Evolutionary conservation across 2,329 filamentous ascomycete genomes (phyloP).

Genomic region (Bipolaris oryzae): DNA sequence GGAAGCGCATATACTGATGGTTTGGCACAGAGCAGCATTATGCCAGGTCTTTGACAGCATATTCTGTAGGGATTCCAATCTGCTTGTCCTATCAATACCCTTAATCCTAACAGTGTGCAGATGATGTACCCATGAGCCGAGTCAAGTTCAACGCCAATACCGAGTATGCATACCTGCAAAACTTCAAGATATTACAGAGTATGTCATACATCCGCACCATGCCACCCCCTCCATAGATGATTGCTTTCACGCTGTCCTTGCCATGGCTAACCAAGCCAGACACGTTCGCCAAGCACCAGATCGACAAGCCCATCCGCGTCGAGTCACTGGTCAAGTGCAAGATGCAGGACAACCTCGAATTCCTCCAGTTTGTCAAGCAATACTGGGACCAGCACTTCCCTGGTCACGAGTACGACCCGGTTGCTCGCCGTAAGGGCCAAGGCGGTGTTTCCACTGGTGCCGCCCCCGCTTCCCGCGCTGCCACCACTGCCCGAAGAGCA

Average conservation of each 20-base stretch:
- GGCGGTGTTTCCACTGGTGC: conserved; percentile 60
- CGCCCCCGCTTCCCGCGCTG: conserved; percentile 57
- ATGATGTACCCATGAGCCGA: conserved; percentile 90
- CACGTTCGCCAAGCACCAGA: conserved; percentile 79
- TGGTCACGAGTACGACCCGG: conserved; percentile 93
- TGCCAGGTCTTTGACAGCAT: conserved; percentile 99
- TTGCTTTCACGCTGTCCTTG: neutral
- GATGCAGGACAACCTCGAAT: conserved; percentile 99
- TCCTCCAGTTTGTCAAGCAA: conserved; percentile 93
- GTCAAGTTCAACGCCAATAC: conserved; percentile 99
- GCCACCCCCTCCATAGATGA: neutral
- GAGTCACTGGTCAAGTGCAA: conserved; percentile 94
- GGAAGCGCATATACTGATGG: conserved; percentile 26
- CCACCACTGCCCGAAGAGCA: conserved; percentile 56
- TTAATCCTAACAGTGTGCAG: conserved; percentile 44
- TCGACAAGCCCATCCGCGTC: conserved; percentile 90
- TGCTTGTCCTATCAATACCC: neutral
- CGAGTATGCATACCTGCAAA: conserved; percentile 97
- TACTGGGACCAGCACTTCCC: conserved; percentile 99
- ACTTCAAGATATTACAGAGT: conserved; percentile 98
- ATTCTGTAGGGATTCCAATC: conserved; percentile 65
- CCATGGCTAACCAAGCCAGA: conserved; percentile 58
- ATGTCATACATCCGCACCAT: conserved; percentile 47
- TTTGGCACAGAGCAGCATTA: conserved; percentile 74
- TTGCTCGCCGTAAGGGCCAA: conserved; percentile 80